These are phyloP conservation scores for Phytophthora sojae DNA, from an alignment of 352 stramenopile genomes.

Conservation along the genomic window DNA sequence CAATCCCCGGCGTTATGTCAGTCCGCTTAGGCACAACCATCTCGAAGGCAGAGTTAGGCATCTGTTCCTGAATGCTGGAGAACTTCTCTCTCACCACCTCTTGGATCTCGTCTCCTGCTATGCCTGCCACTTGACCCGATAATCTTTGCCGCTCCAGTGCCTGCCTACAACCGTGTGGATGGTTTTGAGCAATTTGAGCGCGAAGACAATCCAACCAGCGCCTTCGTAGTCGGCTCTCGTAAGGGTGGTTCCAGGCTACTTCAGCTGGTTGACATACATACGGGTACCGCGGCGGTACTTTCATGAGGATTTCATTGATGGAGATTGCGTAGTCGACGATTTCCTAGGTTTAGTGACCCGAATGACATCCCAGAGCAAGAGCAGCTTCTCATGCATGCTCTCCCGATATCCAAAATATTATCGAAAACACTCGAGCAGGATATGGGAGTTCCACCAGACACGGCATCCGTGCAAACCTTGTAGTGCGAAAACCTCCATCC, in stretches of 20 bases:
- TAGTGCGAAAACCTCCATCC: slow-evolving; percentile 6
- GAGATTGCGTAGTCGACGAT: background rate
- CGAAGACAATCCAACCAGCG: background rate
- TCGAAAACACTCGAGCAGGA: background rate
- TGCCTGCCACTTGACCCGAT: background rate
- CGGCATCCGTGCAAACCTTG: background rate
- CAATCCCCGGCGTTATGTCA: slow-evolving; percentile 6
- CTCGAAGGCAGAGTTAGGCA: background rate
- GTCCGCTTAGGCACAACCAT: slow-evolving; percentile 5
- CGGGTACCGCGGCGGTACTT: slow-evolving; percentile 5
- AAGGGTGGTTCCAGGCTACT: slow-evolving; percentile 8
- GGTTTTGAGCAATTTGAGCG: background rate
- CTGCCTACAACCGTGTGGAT: background rate
- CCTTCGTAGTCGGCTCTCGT: background rate
- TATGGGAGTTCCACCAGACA: slow-evolving; percentile 2
- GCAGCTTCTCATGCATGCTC: background rate
- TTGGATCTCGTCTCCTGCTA: background rate
- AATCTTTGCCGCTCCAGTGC: background rate
- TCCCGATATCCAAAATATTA: slow-evolving; percentile 2
- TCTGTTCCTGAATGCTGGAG: background rate
- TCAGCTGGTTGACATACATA: slow-evolving; percentile 13
- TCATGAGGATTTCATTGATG: slow-evolving; percentile 7
- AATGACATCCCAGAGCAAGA: slow-evolving; percentile 11
- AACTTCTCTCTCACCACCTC: slow-evolving; percentile 1
- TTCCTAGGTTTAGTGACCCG: slow-evolving; percentile 1